phyloP scores from a whole-genome alignment of 768 basidiomycete species.

The Tricholoma bakamatsutake region DNA sequence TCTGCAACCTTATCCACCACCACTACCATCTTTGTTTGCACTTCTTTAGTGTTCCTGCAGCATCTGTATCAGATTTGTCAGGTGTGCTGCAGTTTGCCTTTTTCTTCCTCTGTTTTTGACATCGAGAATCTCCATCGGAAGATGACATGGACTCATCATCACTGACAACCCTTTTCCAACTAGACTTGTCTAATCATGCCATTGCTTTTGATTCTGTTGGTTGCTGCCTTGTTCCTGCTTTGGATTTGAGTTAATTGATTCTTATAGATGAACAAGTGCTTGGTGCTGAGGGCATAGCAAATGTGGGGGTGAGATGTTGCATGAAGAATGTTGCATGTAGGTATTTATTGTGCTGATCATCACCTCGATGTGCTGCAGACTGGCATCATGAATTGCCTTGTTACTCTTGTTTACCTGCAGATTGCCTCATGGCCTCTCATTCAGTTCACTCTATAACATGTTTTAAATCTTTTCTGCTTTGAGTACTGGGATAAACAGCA shows the following conservation, averaged over 20 bases:
- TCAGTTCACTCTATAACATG: no score
- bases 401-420: no score
- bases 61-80: background rate
- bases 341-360: no score
- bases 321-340: no score
- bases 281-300: background rate
- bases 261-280: background rate
- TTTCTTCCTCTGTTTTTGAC: background rate
- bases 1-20: background rate
- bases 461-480: no score
- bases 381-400: no score
- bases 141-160: background rate
- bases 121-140: background rate
- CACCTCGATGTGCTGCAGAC: no score
- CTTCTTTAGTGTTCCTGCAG: background rate
- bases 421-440: no score
- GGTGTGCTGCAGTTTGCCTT: background rate
- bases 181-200: no score
- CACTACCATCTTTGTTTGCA: background rate
- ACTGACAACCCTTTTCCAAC: background rate
- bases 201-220: background rate
- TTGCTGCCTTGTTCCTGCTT: background rate
- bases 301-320: background rate
- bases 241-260: background rate
- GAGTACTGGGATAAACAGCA: no score